Percentiles rank a stretch among this genome's conserved stretches.
These are phyloP conservation scores for Lasiosphaeria hispida DNA, from an alignment of 495 filamentous ascomycete species.

Conservation along the genomic window DNA sequence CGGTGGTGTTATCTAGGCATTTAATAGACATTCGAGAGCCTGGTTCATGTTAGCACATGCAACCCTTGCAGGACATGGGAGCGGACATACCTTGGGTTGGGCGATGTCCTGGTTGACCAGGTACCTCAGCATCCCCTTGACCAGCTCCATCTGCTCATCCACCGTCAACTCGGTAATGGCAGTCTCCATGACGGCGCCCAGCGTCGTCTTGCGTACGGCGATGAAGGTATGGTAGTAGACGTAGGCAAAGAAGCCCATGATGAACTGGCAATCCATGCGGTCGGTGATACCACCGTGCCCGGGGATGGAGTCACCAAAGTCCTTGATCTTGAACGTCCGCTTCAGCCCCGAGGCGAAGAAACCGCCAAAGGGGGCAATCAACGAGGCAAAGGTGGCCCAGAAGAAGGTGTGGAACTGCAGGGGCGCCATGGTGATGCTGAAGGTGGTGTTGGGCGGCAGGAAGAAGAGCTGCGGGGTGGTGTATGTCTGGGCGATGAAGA, in stretches of 20 bases:
- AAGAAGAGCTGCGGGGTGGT: slow-evolving; percentile 68
- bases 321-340: slow-evolving; percentile 99
- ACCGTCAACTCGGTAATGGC: slow-evolving; percentile 78
- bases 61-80: no score
- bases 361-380: slow-evolving; percentile 97
- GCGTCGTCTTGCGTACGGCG: slow-evolving; percentile 73
- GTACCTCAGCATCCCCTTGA: slow-evolving; percentile 79
- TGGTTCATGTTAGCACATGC: no score
- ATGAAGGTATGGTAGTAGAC: slow-evolving; percentile 99
- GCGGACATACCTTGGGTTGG: not conserved
- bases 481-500: slow-evolving; percentile 79
- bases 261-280: slow-evolving; percentile 99
- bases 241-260: slow-evolving; percentile 98
- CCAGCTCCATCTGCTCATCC: slow-evolving; percentile 86
- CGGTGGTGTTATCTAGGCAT: no score
- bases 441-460: slow-evolving; percentile 51
- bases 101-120: slow-evolving; percentile 72
- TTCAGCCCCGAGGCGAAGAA: slow-evolving; percentile 99
- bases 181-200: slow-evolving; percentile 82
- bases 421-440: slow-evolving; percentile 67
- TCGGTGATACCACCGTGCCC: slow-evolving; percentile 99
- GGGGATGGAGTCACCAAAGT: slow-evolving; percentile 97
- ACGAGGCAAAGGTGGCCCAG: slow-evolving; percentile 89
- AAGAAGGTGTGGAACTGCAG: slow-evolving; percentile 94
- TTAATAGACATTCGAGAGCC: no score